Conservation (phyloP, 108 stramenopile genomes). For the Skeletonema tropicum region DNA sequence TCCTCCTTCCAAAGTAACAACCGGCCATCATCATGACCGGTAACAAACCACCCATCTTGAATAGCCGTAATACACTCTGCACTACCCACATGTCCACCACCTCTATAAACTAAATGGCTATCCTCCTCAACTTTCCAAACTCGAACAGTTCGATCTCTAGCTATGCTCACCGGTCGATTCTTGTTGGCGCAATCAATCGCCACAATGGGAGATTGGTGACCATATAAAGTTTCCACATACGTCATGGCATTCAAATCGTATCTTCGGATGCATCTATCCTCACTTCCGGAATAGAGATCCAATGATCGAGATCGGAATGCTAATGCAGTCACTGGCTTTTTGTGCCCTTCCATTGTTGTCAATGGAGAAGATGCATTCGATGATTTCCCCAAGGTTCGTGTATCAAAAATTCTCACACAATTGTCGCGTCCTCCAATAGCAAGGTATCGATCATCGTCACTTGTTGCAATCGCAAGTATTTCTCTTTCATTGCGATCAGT, state of each 20-base stretch:
- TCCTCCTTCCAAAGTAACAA: conserved; percentile 92
- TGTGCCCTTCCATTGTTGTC: conserved; percentile 85
- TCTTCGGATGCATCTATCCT: conserved; percentile 92
- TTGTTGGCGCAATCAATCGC: conserved; percentile 84
- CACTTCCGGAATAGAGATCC: conserved; percentile 91
- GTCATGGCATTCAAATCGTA: conserved; percentile 91
- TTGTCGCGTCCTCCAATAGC: conserved; percentile 92
- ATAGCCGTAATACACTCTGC: conserved; percentile 80
- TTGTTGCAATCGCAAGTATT: conserved; percentile 90
- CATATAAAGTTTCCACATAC: conserved; percentile 98
- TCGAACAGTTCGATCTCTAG: conserved; percentile 90
- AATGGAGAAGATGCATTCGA: conserved; percentile 38
- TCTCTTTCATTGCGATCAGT: conserved; percentile 72
- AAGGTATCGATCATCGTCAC: conserved; percentile 92
- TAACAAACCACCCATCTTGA: conserved; percentile 92
- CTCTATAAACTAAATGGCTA: conserved; percentile 95
- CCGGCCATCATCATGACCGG: conserved; percentile 94
- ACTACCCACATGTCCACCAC: conserved; percentile 68
- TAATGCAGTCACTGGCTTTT: conserved; percentile 81
- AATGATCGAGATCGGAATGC: conserved; percentile 83
- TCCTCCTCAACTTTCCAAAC: conserved; percentile 98
- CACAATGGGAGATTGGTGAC: conserved; percentile 93
- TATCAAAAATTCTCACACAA: conserved; percentile 85
- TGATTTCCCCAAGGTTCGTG: conserved; percentile 51
- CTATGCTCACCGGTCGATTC: conserved; percentile 89